Percentiles rank a stretch among this genome's conserved stretches.
Evolutionary conservation across 2,329 filamentous ascomycete species (phyloP).

Genomic region (Nannizzia gypsea): DNA sequence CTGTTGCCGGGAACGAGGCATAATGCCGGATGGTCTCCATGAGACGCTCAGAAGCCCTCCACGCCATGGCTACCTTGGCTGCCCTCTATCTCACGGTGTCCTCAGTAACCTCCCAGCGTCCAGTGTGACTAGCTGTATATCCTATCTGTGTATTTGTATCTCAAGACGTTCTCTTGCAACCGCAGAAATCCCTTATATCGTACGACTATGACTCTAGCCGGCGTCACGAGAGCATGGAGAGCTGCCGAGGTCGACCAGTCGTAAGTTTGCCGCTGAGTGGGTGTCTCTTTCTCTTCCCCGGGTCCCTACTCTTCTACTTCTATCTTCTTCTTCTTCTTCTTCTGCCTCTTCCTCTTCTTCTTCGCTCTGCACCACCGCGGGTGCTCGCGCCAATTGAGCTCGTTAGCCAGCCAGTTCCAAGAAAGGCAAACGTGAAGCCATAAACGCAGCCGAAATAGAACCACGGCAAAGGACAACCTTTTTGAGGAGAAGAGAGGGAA

Average conservation of each 20-base stretch:
- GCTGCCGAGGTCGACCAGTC: neutral
- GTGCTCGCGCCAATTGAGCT: neutral
- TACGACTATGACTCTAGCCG: neutral
- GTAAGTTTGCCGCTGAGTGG: neutral
- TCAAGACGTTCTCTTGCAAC: too few species aligned
- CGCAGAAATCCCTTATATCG: neutral
- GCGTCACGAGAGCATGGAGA: neutral
- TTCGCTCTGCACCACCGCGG: neutral
- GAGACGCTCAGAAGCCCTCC: constrained; percentile 80
- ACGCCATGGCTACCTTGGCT: constrained; percentile 27
- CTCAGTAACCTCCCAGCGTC: neutral
- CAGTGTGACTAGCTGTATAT: too few species aligned
- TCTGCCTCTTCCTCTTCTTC: neutral
- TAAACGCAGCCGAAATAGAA: neutral
- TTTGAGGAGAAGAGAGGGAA: neutral
- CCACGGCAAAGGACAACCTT: neutral
- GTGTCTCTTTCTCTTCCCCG: neutral
- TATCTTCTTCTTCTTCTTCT: neutral
- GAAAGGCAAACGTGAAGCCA: neutral
- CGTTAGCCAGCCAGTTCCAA: neutral
- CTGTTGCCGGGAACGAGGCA: constrained; percentile 91
- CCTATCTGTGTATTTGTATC: too few species aligned
- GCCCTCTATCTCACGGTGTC: neutral
- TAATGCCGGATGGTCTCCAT: constrained; percentile 98
- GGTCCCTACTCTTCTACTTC: neutral